Conservation (phyloP, 2,329 filamentous ascomycete genomes). For the Cladobotryum mycophilum region DNA sequence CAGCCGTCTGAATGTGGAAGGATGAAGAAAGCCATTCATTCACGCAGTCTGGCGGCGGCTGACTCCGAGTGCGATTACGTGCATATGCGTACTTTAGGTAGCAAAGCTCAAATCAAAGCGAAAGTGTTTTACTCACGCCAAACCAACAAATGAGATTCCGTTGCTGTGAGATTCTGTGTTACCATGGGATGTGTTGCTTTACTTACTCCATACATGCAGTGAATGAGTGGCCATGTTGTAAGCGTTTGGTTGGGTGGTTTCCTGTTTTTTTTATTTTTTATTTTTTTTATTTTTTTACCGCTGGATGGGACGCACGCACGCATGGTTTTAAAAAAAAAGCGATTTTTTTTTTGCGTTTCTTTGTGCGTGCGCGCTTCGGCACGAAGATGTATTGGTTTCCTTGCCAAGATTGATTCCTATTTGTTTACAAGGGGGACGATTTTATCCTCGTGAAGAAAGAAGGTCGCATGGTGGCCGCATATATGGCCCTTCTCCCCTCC, state of each 20-base stretch:
- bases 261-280: too few relatives aligned
- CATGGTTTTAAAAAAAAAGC: too few relatives aligned
- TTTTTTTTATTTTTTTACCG: too few relatives aligned
- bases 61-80: background rate
- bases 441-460: background rate
- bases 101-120: background rate
- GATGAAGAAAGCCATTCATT: background rate
- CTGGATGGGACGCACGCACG: too few relatives aligned
- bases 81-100: background rate
- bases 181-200: background rate
- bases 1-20: background rate
- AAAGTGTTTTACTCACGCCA: background rate
- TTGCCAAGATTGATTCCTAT: too few relatives aligned
- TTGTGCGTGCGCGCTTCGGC: too few relatives aligned
- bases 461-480: background rate
- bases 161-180: background rate
- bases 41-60: background rate
- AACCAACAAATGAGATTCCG: background rate
- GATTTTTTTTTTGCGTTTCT: too few relatives aligned
- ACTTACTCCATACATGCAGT: background rate
- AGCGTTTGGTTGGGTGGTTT: too few relatives aligned
- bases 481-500: background rate
- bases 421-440: too few relatives aligned
- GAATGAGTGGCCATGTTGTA: background rate
- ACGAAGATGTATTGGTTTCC: too few relatives aligned